phyloP scores from a whole-genome alignment of 1,139 yeast species.

The Geotrichum citri-aurantii region DNA sequence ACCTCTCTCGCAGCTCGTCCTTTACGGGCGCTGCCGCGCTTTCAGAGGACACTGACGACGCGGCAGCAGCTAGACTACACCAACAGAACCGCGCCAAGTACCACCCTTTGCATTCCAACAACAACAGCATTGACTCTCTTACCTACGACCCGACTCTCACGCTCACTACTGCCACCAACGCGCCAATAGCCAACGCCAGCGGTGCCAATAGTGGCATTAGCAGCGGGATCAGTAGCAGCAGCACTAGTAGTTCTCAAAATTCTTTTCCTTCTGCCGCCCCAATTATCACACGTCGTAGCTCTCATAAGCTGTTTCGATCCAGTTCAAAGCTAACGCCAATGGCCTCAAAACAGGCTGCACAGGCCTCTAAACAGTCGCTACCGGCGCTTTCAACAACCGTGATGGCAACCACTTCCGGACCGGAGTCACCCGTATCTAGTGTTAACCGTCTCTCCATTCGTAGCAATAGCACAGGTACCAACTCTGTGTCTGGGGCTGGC shows the following conservation, averaged over 20 bases:
- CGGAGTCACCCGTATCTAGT: slow-evolving; percentile 8
- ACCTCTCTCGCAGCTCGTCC: slow-evolving; percentile 2
- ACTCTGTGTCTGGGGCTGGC: neutral
- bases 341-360: neutral
- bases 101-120: slow-evolving; percentile 12
- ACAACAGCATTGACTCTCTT: slow-evolving; percentile 6
- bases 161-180: neutral
- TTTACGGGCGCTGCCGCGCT: neutral
- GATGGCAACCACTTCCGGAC: neutral
- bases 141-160: slow-evolving; percentile 10
- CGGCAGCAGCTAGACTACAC: neutral
- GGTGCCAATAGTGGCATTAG: neutral
- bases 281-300: neutral
- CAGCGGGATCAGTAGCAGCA: neutral
- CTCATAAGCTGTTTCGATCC: neutral
- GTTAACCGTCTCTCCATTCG: slow-evolving; percentile 9
- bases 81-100: neutral
- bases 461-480: slow-evolving; percentile 9
- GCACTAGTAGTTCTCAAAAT: neutral
- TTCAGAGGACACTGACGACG: neutral
- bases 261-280: neutral
- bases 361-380: neutral
- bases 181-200: neutral
- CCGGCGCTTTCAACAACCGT: slow-evolving; percentile 1
- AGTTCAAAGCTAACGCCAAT: neutral